phyloP scores from a whole-genome alignment of 768 basidiomycete genomes.

The Sarcodon sp. region DNA sequence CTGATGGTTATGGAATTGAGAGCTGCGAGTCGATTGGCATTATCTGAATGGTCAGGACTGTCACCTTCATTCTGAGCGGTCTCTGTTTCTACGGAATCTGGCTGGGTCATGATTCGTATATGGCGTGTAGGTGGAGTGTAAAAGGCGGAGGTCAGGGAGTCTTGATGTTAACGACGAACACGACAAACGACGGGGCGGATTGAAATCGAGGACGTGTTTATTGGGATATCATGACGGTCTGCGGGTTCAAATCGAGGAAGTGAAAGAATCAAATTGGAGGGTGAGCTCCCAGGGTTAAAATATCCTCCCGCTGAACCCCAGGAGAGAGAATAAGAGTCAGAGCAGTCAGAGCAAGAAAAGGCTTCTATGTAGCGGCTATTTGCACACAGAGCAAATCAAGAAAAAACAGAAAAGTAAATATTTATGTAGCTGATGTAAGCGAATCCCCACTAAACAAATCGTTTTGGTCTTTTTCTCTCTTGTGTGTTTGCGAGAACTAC shows the following conservation, averaged over 20 bases:
- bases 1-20: slow-evolving; percentile 11
- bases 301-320: slow-evolving; percentile 16
- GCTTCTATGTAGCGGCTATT: no score
- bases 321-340: neutral
- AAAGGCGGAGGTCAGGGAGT: slow-evolving; percentile 1
- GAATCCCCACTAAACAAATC: no score
- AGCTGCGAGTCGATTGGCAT: slow-evolving; percentile 26
- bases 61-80: slow-evolving; percentile 42
- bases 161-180: slow-evolving; percentile 5
- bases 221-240: slow-evolving; percentile 23
- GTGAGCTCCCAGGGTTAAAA: slow-evolving; percentile 10
- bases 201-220: slow-evolving; percentile 15
- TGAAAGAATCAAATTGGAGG: neutral
- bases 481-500: no score
- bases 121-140: slow-evolving; percentile 7
- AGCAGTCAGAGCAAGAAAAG: no score
- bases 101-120: slow-evolving; percentile 10
- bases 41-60: slow-evolving; percentile 44
- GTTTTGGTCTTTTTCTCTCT: no score
- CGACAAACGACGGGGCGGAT: slow-evolving; percentile 7
- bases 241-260: slow-evolving; percentile 11
- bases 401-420: no score
- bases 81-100: slow-evolving; percentile 21
- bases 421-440: no score
- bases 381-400: no score